These are phyloP conservation scores for Coemansia sp. DNA, from an alignment of 192 early-diverging fungal species.

Conservation along the genomic window DNA sequence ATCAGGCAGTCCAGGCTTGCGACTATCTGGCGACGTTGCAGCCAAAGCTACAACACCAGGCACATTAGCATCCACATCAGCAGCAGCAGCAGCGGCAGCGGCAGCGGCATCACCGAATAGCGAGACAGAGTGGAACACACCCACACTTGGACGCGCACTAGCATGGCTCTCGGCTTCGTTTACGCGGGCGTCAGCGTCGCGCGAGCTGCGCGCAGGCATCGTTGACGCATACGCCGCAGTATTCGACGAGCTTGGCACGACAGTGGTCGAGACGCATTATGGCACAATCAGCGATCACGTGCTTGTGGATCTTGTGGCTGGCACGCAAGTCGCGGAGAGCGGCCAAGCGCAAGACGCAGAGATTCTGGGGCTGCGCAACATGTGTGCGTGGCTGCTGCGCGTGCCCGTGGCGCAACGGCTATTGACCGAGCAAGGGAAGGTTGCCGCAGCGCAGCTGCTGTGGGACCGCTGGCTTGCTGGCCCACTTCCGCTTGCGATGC, in stretches of 20 bases:
- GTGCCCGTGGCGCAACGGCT: conserved; percentile 13
- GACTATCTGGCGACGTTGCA: not conserved
- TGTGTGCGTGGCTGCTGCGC: conserved; percentile 74
- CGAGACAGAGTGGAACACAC: conserved; percentile 32
- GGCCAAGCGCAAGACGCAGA: conserved; percentile 51
- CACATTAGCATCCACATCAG: not conserved
- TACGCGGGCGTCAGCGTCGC: conserved; percentile 61
- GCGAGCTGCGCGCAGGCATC: conserved; percentile 76
- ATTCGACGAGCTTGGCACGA: conserved; percentile 69
- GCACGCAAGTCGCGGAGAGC: conserved; percentile 31
- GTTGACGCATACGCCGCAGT: conserved; percentile 78
- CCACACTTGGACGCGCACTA: conserved; percentile 74
- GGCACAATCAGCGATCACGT: conserved; percentile 67
- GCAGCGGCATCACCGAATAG: not conserved
- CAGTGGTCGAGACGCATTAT: conserved; percentile 78
- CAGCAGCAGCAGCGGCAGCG: not conserved
- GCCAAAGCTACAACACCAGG: not conserved
- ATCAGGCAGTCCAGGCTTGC: not conserved
- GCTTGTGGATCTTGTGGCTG: conserved; percentile 41
- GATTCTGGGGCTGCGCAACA: conserved; percentile 71
- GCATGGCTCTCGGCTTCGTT: conserved; percentile 65
- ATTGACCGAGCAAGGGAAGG: conserved; percentile 15
- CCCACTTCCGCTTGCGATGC: not conserved
- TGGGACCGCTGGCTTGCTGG: conserved; percentile 32
- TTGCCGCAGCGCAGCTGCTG: conserved; percentile 18